phyloP scores from a whole-genome alignment of 2,329 filamentous ascomycete species.

The Fusarium humuli region DNA sequence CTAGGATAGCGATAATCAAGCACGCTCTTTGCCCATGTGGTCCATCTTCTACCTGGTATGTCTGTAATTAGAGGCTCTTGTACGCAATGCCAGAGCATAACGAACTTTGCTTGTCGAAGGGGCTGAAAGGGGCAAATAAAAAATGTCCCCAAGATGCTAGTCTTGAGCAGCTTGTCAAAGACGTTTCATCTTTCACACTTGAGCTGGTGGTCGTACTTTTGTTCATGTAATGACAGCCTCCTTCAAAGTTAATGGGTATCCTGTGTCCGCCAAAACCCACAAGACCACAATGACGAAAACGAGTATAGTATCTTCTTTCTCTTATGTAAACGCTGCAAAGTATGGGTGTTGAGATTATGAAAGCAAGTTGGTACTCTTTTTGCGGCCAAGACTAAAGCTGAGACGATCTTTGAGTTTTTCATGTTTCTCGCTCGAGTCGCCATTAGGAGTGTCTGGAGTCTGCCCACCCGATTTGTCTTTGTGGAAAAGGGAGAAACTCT shows the following conservation, averaged over 20 bases:
- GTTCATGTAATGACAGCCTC: conserved; percentile 31
- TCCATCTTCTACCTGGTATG: conserved; percentile 12
- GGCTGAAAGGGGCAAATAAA: background rate
- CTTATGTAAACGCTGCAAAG: conserved; percentile 25
- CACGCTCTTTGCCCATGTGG: conserved; percentile 8
- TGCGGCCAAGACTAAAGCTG: conserved; percentile 73
- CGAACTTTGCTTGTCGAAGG: background rate
- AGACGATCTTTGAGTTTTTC: conserved; percentile 73
- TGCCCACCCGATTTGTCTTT: conserved; percentile 59
- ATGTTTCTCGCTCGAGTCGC: conserved; percentile 54
- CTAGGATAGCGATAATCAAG: conserved; percentile 19
- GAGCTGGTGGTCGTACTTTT: conserved; percentile 11
- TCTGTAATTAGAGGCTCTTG: conserved; percentile 8
- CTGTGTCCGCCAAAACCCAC: conserved; percentile 35
- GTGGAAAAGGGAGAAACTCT: conserved; percentile 75
- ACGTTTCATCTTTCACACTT: conserved; percentile 1
- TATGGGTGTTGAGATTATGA: conserved; percentile 40
- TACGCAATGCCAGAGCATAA: background rate
- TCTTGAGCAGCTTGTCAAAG: background rate
- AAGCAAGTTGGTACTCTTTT: conserved; percentile 71
- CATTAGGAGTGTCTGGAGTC: conserved; percentile 38
- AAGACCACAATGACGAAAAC: conserved; percentile 25
- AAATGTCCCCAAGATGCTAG: conserved; percentile 1
- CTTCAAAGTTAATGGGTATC: conserved; percentile 39
- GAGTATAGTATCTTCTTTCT: conserved; percentile 14